phyloP scores from a whole-genome alignment of 441 rosid species.

The Populus tomentosa region DNA sequence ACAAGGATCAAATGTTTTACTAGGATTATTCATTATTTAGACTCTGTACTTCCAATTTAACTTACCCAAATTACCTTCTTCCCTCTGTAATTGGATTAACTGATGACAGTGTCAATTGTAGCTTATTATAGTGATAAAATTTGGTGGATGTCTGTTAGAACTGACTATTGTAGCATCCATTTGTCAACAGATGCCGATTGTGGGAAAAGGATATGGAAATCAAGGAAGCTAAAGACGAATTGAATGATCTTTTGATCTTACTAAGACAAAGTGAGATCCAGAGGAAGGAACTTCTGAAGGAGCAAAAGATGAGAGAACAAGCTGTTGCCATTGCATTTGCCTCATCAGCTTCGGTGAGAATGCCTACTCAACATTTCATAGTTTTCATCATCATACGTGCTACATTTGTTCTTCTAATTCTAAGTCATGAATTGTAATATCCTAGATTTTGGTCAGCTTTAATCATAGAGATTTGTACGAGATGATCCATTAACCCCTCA shows the following conservation, averaged over 20 bases:
- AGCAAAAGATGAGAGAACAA: conserved; percentile 74
- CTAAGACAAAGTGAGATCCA: conserved; percentile 72
- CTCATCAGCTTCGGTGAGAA: conserved; percentile 55
- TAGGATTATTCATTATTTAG: background rate
- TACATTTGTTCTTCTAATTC: too few species aligned
- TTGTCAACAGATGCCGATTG: conserved; percentile 60
- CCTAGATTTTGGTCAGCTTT: background rate
- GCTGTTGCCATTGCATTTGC: conserved; percentile 62
- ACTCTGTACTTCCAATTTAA: background rate
- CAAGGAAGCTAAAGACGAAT: conserved; percentile 90
- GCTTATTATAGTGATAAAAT: background rate
- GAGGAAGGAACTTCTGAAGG: conserved; percentile 82
- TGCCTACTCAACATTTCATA: conserved; percentile 11
- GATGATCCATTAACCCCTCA: background rate
- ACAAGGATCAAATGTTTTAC: background rate
- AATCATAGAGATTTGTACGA: background rate
- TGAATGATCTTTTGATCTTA: conserved; percentile 78
- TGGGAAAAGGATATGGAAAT: conserved; percentile 91
- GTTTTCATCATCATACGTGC: background rate
- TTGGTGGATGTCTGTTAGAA: background rate
- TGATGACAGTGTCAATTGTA: background rate
- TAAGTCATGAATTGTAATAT: background rate
- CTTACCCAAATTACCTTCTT: background rate
- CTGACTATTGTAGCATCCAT: background rate
- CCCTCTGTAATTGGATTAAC: background rate